Base-by-base conservation (phyloP, 2,329 filamentous ascomycete genomes). In the Coniochaeta sp. region DNA sequence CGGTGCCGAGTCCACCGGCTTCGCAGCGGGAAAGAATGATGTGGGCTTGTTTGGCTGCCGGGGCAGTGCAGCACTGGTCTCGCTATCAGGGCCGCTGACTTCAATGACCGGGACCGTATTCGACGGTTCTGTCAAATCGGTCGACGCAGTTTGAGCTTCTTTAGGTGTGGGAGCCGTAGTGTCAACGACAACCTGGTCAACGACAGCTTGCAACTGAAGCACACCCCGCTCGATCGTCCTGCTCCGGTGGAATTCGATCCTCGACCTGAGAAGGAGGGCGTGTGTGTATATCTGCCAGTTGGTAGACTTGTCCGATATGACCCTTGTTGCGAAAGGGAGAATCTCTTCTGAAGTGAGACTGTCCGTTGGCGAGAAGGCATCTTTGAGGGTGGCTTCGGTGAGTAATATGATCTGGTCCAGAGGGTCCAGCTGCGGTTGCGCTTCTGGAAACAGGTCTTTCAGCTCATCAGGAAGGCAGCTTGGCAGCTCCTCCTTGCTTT, bases 231-330 rank as follows among this genome's bases (percentile, higher is more conserved):
- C 94, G 32, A 95, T 78, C 0, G 94, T 99, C 51, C 92, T 79
- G 50, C 91, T 89, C 50, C 83, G 82, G 68, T 95, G 91, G 0
- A 91, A 79, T 67, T 99, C 94, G 51, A 97, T 92, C 14, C 94
- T 80, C 54, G 89, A 95, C 42, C 94, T 81, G 1, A 97, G 88
- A 0, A 99, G 76, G 8, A 99, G 75, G 0, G 91, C 94, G 64
- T 97, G 91, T 0, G 94, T 96, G 65, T 97, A 97, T 30, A 96
- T 86, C 66, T 97, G 94, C 94, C 94, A 99, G 67, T 97, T 99
- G 1, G 90, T 92, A 46, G 87, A 87, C 59, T 92, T 91, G 55
- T 94, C 91, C 8, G 87, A 81, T 1, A 99, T 77, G 0, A 97
- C 94, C 35, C 94, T 83, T 1, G 85, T 86, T 1, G 94, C 94